A percentile compares a stretch with the other conserved stretches of the same genome.
phyloP scores from a whole-genome alignment of 2,329 filamentous ascomycete genomes.

The Colletotrichum lini region DNA sequence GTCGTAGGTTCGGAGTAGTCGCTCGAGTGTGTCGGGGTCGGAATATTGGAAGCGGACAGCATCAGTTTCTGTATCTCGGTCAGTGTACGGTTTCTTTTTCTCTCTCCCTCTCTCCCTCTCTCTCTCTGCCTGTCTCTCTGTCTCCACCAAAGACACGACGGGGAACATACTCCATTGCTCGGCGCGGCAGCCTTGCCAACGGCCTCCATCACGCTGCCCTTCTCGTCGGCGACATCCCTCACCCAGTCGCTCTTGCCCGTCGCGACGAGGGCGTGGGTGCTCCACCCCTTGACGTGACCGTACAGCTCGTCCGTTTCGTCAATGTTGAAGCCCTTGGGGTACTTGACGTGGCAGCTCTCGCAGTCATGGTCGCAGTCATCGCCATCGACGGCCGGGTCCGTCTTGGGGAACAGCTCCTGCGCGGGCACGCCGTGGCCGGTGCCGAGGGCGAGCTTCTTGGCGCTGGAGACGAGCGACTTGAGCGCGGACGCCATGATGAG shows the following conservation, averaged over 20 bases:
- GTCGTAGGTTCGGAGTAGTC: slow-evolving; percentile 80
- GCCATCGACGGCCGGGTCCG: slow-evolving; percentile 83
- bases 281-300: slow-evolving; percentile 88
- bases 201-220: slow-evolving; percentile 86
- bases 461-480: slow-evolving; percentile 56
- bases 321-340: slow-evolving; percentile 80
- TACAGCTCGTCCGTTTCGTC: slow-evolving; percentile 86
- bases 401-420: slow-evolving; percentile 78
- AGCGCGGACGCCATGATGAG: slow-evolving; percentile 58
- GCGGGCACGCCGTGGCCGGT: slow-evolving; percentile 45
- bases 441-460: slow-evolving; percentile 53
- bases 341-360: slow-evolving; percentile 82
- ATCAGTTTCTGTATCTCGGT: slow-evolving; percentile 77
- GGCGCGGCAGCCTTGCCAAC: slow-evolving; percentile 72
- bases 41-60: slow-evolving; percentile 93
- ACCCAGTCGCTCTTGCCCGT: slow-evolving; percentile 99
- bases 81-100: slow-evolving; percentile 7
- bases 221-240: slow-evolving; percentile 88
- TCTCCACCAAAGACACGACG: not conserved
- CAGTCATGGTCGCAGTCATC: slow-evolving; percentile 93
- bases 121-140: too few relatives aligned
- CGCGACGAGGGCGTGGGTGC: slow-evolving; percentile 89
- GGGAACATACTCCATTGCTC: slow-evolving; percentile 73
- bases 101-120: too few relatives aligned
- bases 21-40: slow-evolving; percentile 77